Evolutionary conservation across 768 basidiomycete species (phyloP), one percentile per base, ranked within the genome.

Genomic region (Neoboletus magnificus): DNA sequence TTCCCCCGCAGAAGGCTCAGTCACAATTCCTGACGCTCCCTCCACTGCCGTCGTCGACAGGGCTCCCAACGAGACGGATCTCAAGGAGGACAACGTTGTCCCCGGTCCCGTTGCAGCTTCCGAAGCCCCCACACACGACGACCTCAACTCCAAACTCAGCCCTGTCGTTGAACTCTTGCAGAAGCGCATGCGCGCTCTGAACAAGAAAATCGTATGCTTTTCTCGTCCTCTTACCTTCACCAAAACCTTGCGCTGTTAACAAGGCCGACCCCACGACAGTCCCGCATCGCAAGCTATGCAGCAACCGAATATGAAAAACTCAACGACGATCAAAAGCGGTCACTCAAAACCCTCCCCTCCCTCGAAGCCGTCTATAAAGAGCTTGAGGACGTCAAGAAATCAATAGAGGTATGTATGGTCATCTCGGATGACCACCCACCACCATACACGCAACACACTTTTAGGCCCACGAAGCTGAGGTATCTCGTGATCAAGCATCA

Each of bases 291-390:
- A 45, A 73, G 76, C 12, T 94, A 96, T 68, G 81, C 87, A 30
- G 63, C 82, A 4, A 86, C 81, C 20, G 83, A 85, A 27, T 70
- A 79, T 4, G 84, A 85, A 52, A 87, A 87, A 64, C 81, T 95
- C 51, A 91, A 96, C 59, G 90, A 93, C 40, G 94, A 96, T 71
- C 93, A 97, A 74, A 87, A 80, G 60, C 83, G 85, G 33, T 77
- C 81, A 2, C 63, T 94, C 50, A 87, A 83, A 60, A 85, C 82
- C 18, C 82, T 96, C 42, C 82, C 93, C 11, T 76, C 79, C 7
- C 76, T 95, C 22, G 92, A 95, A 65, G 89, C 85, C 11, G 77
- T 85, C 39, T 81, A 85, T 61, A 91, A 90, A 65, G 93, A 95
- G 63, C 73, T 96, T 15, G 84, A 82, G 25, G 93, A 94, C 54